Evolutionary conservation across 352 stramenopile genomes (phyloP).

Genomic region (Nothophytophthora sp.): DNA sequence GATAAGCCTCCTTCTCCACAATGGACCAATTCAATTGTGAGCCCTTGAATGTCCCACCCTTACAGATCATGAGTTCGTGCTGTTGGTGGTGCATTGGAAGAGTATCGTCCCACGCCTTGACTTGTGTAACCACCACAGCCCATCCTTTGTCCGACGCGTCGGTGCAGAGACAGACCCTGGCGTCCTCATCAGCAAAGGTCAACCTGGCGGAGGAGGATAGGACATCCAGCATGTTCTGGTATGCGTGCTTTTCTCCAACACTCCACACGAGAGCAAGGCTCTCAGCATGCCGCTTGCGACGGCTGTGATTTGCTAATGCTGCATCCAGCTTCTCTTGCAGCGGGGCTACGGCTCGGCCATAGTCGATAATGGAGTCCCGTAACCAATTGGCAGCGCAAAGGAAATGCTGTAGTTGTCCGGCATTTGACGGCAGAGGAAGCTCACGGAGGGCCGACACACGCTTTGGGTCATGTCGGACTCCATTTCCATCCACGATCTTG

Average conservation of each 20-base stretch:
- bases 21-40: constrained; percentile 5
- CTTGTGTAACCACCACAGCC: constrained; percentile 5
- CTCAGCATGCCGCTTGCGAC: background rate
- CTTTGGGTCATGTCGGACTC: constrained; percentile 2
- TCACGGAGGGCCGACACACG: background rate
- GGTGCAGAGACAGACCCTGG: background rate
- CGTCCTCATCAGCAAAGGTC: background rate
- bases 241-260: background rate
- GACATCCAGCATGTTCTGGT: background rate
- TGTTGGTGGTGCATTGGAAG: background rate
- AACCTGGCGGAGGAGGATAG: background rate
- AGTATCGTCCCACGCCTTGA: background rate
- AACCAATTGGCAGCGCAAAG: constrained; percentile 18
- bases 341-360: background rate
- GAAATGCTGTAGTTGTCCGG: constrained; percentile 13
- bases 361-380: constrained; percentile 11
- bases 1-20: constrained; percentile 13
- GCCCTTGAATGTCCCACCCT: constrained; percentile 2
- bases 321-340: constrained; percentile 6
- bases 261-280: background rate
- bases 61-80: constrained; percentile 2
- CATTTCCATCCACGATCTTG: constrained; percentile 3
- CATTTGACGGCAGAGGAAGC: constrained; percentile 4
- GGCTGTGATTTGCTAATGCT: background rate
- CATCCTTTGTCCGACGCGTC: constrained; percentile 4